Percentiles rank a stretch among this genome's conserved stretches.
Evolutionary conservation across 371 early-diverging fungal genomes (phyloP).

Genomic region (Nematocida minor): DNA sequence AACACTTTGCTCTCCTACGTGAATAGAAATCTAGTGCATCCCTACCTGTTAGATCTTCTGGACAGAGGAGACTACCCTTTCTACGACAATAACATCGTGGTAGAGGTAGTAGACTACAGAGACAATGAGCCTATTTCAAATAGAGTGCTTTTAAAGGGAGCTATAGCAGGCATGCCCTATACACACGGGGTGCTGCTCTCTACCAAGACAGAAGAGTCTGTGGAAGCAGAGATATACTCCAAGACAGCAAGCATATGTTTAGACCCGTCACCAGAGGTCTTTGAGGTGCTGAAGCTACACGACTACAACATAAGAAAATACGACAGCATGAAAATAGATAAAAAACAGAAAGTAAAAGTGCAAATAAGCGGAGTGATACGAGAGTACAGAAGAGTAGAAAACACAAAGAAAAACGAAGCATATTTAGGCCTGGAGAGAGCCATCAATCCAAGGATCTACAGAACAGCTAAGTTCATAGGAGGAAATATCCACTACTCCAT

Average conservation of each 20-base stretch:
- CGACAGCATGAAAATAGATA: conserved; percentile 15
- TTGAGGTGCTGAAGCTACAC: conserved; percentile 36
- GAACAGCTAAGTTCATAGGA: conserved; percentile 36
- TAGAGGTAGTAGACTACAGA: conserved; percentile 36
- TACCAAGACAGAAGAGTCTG: conserved; percentile 20
- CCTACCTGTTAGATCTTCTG: conserved; percentile 41
- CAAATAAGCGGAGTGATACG: conserved; percentile 27
- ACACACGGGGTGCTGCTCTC: conserved; percentile 13
- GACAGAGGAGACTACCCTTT: conserved; percentile 52
- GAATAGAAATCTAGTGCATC: conserved; percentile 41
- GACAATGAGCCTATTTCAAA: not conserved
- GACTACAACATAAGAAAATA: conserved; percentile 38
- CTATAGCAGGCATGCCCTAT: conserved; percentile 8
- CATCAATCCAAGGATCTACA: conserved; percentile 7
- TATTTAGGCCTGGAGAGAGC: conserved; percentile 20
- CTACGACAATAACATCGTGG: conserved; percentile 50
- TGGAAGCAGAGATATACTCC: conserved; percentile 1
- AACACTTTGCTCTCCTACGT: conserved; percentile 16
- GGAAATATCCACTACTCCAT: conserved; percentile 41
- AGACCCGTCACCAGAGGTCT: conserved; percentile 40
- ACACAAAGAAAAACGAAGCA: conserved; percentile 12
- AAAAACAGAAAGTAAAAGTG: conserved; percentile 19
- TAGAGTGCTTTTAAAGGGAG: conserved; percentile 24
- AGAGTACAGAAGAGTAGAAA: conserved; percentile 29
- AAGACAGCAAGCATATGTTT: conserved; percentile 33